Percentiles rank a stretch among this genome's conserved stretches.
Conservation (phyloP, 768 basidiomycete genomes). For the Boletus subparvulus region DNA sequence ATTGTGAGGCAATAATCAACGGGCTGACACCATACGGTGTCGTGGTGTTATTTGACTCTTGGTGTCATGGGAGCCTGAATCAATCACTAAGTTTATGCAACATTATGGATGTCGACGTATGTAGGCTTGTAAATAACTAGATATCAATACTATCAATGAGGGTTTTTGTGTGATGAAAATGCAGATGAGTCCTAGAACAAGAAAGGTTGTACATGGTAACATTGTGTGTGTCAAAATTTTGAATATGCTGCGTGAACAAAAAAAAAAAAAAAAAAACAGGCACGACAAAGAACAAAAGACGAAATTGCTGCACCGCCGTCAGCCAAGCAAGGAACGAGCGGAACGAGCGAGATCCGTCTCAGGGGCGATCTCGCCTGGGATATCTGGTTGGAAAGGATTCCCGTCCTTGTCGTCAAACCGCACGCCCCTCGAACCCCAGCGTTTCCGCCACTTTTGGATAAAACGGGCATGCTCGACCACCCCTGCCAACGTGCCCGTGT, state of each 20-base stretch:
- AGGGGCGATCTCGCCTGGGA: not conserved
- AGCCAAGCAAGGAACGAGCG: not conserved
- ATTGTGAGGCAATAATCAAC: too few species aligned
- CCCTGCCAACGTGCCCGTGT: constrained; percentile 39
- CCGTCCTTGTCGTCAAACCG: constrained; percentile 36
- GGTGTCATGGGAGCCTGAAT: too few species aligned
- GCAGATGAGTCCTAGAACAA: not conserved
- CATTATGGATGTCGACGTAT: not conserved
- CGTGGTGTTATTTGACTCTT: too few species aligned
- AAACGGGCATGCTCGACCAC: constrained; percentile 28
- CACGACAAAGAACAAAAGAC: not conserved
- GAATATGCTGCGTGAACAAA: not conserved
- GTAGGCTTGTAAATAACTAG: not conserved
- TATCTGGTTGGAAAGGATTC: constrained; percentile 16
- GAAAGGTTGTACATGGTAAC: not conserved
- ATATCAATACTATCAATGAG: not conserved
- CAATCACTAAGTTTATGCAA: not conserved
- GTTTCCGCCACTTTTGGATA: constrained; percentile 30
- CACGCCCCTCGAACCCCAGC: constrained; percentile 29
- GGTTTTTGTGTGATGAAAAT: not conserved
- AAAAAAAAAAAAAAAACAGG: not conserved
- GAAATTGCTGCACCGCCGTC: not conserved
- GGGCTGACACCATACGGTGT: too few species aligned
- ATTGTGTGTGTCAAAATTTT: not conserved
- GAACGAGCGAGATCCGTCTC: not conserved